Evolutionary conservation across 78 protist genomes (phyloP).

Genomic region (Chrysochromulina tobinii): DNA sequence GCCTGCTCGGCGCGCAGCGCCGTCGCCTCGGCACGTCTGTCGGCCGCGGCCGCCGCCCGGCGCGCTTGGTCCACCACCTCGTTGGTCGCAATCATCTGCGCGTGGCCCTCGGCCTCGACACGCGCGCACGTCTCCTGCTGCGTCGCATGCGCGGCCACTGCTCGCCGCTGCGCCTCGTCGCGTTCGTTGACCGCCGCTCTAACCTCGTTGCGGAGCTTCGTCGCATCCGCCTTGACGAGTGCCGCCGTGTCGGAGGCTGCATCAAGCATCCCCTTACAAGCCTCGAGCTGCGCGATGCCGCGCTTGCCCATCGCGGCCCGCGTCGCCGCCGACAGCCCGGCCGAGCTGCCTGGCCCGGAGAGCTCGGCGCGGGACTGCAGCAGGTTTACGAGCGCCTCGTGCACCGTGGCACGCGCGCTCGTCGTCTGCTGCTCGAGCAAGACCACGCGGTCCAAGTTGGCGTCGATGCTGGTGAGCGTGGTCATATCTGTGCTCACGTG

Average conservation of each 20-base stretch:
- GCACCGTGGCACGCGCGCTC: too few species aligned
- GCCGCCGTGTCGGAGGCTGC: not conserved
- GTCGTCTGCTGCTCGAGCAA: too few species aligned
- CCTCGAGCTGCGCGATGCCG: not conserved
- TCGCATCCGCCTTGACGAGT: not conserved
- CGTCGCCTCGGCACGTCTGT: not conserved
- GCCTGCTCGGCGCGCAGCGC: not conserved
- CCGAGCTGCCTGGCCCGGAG: too few species aligned
- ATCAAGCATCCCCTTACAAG: not conserved
- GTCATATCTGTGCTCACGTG: too few species aligned
- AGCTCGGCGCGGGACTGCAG: not conserved
- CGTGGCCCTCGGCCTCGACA: not conserved
- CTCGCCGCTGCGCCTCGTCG: not conserved
- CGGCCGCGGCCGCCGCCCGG: not conserved
- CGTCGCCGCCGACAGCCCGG: not conserved
- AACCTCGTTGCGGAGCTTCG: not conserved
- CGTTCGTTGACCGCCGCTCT: not conserved
- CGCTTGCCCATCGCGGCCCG: not conserved
- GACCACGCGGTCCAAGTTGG: too few species aligned
- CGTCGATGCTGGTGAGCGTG: too few species aligned
- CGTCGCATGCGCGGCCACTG: not conserved
- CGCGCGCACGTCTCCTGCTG: not conserved
- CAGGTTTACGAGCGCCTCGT: not conserved
- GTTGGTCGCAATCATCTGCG: not conserved
- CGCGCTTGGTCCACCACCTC: not conserved